Base-by-base conservation (phyloP, 2,329 filamentous ascomycete species). In the Penicillium digitatum region DNA sequence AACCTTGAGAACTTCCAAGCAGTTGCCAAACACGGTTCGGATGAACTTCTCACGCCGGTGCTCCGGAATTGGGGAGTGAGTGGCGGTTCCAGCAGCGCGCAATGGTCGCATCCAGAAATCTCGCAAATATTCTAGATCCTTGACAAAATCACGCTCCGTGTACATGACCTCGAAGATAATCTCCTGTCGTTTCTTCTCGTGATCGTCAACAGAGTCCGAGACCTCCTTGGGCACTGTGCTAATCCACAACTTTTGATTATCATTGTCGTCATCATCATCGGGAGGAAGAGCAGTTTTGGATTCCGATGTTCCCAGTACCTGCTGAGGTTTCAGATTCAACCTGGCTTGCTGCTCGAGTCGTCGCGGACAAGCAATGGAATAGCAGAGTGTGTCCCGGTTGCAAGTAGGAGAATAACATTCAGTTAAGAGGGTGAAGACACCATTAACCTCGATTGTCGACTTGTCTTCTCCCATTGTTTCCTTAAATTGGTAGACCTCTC, bases 121-220 rank as follows among this genome's bases (percentile, higher is more conserved):
- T 58, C 94, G 86, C 29, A 99, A 80, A 70, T 99, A 99, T 74
- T 99, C 94, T 66, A 99, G 79, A 74, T 99, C 94, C 78, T 99
- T 99, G 70, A 99, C 94, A 67, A 99, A 99, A 76, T 99, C 94
- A 64, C 94, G 85, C 73, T 99, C 94, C 0, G 94, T 99, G 76
- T 99, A 99, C 85, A 95, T 96, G 59, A 97, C 87, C 72, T 99
- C 94, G 6, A 93, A 96, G 57, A 99, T 96, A 64, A 99, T 89
- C 70, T 99, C 94, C 71, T 99, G 94, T 42, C 94, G 85, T 78
- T 97, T 97, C 85, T 96, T 95, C 74, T 99, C 94, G 62, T 84
- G 85, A 63, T 99, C 94, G 47, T 86, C 86, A 29, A 96, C 87
- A 68, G 87, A 89, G 64, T 97, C 92, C 0, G 92, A 91, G 54